Evolutionary conservation across 2,329 filamentous ascomycete species (phyloP), one percentile per base, ranked within the genome.

Genomic region (Raffaelea albimanens): DNA sequence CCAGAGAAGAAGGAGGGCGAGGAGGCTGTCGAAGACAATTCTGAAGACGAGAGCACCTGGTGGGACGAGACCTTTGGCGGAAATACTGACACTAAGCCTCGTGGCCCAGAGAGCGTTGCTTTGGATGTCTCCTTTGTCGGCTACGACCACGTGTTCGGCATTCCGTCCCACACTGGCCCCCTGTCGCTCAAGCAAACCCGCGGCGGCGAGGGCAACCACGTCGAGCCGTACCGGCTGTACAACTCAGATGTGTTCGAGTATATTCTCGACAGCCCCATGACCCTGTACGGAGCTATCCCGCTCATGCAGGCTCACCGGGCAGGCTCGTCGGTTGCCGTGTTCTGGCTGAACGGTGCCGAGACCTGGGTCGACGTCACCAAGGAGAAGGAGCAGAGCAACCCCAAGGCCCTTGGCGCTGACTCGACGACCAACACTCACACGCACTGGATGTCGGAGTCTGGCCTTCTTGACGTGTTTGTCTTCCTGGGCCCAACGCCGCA

Each of bases 201-300:
- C 46, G 93, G 91, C 45, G 89, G 89, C 21, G 79, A 88, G 19
- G 88, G 86, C 52, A 87, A 88, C 57, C 88, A 93, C 65, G 73
- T 76, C 10, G 87, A 98, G 53, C 93, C 93, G 1, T 98, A 98
- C 68, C 80, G 93, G 34, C 68, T 98, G 64, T 96, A 96, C 71
- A 98, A 98, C 64, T 78, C 87, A 29, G 93, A 98, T 63, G 93
- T 98, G 11, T 98, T 98, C 58, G 93, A 98, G 68, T 98, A 98
- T 64, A 83, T 95, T 58, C 77, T 96, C 58, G 87, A 97, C 65
- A 97, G 89, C 65, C 90, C 93, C 1, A 98, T 98, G 93, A 97
- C 93, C 1, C 75, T 98, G 2, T 98, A 98, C 60, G 93, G 93
- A n/a, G 73, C 89, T 8, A 97, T 98, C 57, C 93, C 93, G 2